Evolutionary conservation across 2,329 filamentous ascomycete species (phyloP).

Genomic region (Purpureocillium lavendulum): DNA sequence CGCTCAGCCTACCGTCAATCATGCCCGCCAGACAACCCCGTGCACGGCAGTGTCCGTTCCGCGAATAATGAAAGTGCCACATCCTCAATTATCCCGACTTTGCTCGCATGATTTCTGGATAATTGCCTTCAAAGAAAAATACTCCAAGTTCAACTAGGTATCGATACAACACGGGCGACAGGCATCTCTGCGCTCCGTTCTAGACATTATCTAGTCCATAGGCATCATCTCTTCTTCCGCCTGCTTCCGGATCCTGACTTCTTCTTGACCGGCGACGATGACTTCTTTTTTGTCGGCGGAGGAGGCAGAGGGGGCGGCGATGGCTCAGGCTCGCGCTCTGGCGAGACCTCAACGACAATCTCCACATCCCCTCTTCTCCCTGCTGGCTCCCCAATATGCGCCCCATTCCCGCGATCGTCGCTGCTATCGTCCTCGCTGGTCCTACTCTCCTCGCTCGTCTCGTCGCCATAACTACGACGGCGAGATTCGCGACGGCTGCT

Average conservation of each 20-base stretch:
- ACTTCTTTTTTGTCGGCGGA: constrained; percentile 27
- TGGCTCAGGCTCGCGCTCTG: constrained; percentile 19
- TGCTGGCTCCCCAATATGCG: constrained; percentile 20
- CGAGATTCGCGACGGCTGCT: constrained; percentile 22
- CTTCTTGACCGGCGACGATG: constrained; percentile 31
- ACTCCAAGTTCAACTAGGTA: background rate
- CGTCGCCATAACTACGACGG: constrained; percentile 19
- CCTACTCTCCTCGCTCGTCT: constrained; percentile 26
- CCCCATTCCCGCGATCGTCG: constrained; percentile 26
- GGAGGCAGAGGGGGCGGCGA: constrained; percentile 9
- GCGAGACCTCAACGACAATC: constrained; percentile 29
- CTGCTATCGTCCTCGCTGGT: constrained; percentile 26
- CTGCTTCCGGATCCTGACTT: constrained; percentile 23
- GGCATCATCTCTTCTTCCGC: constrained; percentile 26
- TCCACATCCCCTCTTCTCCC: constrained; percentile 22
- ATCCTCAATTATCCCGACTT: no score
- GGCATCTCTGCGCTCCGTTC: constrained; percentile 1
- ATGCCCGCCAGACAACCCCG: no score
- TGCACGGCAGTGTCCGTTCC: no score
- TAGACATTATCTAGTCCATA: no score
- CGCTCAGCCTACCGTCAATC: no score
- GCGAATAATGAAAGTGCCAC: no score
- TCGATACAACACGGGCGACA: background rate
- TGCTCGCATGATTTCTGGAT: no score
- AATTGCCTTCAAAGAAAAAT: no score